Evolutionary conservation across 768 basidiomycete genomes (phyloP), one percentile per base, ranked within the genome.

Genomic region (Cubamyces sp.): DNA sequence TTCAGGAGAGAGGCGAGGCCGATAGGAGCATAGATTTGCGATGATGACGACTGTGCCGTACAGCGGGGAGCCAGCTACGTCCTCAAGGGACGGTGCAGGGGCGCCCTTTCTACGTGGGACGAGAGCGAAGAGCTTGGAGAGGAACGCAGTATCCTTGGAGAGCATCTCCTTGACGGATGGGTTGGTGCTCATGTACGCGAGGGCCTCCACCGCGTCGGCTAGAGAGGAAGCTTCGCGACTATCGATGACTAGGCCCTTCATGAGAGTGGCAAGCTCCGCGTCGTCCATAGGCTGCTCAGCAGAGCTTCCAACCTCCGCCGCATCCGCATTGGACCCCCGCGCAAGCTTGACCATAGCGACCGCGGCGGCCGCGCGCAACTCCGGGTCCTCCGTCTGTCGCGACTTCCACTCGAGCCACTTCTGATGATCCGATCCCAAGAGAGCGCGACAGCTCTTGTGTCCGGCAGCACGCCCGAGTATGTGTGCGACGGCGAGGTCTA

Each of bases 21-120:
- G 86, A 70, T 90, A 90, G 12, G 81, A 76, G 48, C 87, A 87
- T 40, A 97, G 72, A 70, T 97, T 95, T 64, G 82, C 75, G 50
- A 93, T 81, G 64, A 96, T 87, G 54, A 86, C 79, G 28, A 91
- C 82, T 45, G 94, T 73, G 6, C 96, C 96, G 65, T 91, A 98
- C 34, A 89, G 76, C 5, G 92, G 76, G 1, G 88, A 81, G 23
- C 83, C 76, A 42, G 79, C 81, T 12, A 69, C 70, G 48, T 76
- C 73, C 54, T 64, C 67, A 7, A 56, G 52, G 12, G 59, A 49
- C 25, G 62, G 54, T 14, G 71, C 50, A 12, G 54, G 28, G 53
- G 70, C 46, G 47, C 63, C 67, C 71, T 82, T 87, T 51, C 77
- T 81, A 25, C 73, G 73, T n/a, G 87, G 84, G 53, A 86, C 75